phyloP scores from a whole-genome alignment of 768 basidiomycete species.

The Termitomyces sp. region DNA sequence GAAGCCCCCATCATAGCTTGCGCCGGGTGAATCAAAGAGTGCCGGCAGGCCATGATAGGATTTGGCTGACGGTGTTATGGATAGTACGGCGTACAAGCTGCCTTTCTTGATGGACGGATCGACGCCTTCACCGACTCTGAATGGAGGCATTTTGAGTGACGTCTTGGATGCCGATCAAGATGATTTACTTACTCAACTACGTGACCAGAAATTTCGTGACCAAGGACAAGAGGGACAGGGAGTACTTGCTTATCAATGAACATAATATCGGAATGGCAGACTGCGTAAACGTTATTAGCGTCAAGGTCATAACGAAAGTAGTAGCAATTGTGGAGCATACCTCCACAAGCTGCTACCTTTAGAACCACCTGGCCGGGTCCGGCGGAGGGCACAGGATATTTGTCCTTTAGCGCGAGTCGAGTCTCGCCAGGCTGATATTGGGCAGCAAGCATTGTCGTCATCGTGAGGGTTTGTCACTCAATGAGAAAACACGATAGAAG shows the following conservation, averaged over 20 bases:
- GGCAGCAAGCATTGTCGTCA: conserved; percentile 11
- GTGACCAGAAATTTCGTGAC: conserved; percentile 9
- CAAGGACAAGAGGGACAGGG: conserved; percentile 11
- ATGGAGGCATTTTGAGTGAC: too few species aligned
- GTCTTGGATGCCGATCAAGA: not conserved
- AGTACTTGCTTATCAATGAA: conserved; percentile 9
- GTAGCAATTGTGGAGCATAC: not conserved
- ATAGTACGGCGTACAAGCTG: conserved; percentile 4
- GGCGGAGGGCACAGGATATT: conserved; percentile 5
- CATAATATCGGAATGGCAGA: conserved; percentile 13
- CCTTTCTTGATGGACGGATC: conserved; percentile 6
- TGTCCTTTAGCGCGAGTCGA: conserved; percentile 5
- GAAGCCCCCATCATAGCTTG: conserved; percentile 9
- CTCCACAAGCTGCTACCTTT: conserved; percentile 12
- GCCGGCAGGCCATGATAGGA: conserved; percentile 7
- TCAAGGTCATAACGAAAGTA: not conserved
- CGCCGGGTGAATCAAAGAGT: conserved; percentile 11
- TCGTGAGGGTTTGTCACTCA: not conserved
- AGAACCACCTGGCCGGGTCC: conserved; percentile 11
- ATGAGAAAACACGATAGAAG: too few species aligned
- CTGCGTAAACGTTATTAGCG: not conserved
- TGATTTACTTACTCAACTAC: conserved; percentile 4
- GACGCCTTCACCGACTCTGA: conserved; percentile 7
- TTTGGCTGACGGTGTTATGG: conserved; percentile 8
- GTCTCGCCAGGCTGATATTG: conserved; percentile 10